These are phyloP conservation scores for Barbarea vulgaris DNA, from an alignment of 345 rosid genomes.

Conservation along the genomic window DNA sequence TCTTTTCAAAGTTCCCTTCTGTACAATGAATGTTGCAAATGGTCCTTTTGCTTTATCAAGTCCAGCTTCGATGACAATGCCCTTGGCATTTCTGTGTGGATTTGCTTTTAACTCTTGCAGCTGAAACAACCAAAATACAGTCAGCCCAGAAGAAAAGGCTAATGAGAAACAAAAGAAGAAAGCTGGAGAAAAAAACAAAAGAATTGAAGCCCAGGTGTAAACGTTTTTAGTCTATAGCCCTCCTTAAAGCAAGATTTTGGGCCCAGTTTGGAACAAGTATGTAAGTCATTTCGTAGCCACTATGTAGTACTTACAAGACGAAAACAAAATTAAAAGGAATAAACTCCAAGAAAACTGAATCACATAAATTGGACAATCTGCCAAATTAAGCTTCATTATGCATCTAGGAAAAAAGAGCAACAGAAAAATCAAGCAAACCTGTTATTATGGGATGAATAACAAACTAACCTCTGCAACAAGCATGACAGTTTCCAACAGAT, in stretches of 20 bases:
- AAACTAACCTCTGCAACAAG: constrained; percentile 95
- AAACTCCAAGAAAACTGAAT: not conserved
- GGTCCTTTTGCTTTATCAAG: constrained; percentile 94
- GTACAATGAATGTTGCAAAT: constrained; percentile 86
- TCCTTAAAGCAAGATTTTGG: constrained; percentile 16
- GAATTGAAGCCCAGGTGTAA: constrained; percentile 13
- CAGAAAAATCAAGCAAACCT: not conserved
- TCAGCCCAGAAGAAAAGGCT: constrained; percentile 30
- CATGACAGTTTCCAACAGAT: constrained; percentile 91
- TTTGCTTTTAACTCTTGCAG: constrained; percentile 97
- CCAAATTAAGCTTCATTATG: constrained; percentile 10
- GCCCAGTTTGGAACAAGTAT: constrained; percentile 8
- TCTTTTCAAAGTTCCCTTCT: constrained; percentile 89
- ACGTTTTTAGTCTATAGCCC: not conserved
- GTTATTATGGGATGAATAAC: constrained; percentile 15
- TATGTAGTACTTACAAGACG: constrained; percentile 3
- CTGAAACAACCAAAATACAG: constrained; percentile 54
- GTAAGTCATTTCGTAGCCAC: constrained; percentile 7
- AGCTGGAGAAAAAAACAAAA: not conserved
- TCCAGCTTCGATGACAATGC: constrained; percentile 92
- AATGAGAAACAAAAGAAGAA: constrained; percentile 18
- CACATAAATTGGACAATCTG: not conserved
- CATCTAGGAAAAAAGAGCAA: constrained; percentile 8
- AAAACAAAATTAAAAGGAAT: not conserved
- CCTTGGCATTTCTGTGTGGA: constrained; percentile 95